phyloP scores from a whole-genome alignment of 306 rosid genomes.

The Canavalia gladiata region DNA sequence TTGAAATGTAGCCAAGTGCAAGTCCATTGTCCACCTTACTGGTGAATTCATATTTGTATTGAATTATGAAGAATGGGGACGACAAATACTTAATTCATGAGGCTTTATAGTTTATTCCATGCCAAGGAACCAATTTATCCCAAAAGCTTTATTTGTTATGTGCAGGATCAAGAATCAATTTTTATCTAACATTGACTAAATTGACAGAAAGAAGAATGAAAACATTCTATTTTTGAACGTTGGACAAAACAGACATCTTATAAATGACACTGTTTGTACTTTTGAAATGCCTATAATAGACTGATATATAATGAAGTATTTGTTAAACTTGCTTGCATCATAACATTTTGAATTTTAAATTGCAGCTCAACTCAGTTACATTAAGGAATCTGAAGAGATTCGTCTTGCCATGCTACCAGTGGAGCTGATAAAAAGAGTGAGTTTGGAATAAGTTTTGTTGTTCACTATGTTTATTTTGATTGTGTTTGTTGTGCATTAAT shows the following conservation, averaged over 20 bases:
- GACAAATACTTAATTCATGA: conserved; percentile 18
- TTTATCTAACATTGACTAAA: neutral
- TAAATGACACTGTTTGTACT: conserved; percentile 23
- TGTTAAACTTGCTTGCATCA: conserved; percentile 29
- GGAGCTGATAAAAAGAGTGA: conserved; percentile 91
- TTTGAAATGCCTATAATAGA: conserved; percentile 20
- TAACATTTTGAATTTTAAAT: conserved; percentile 37
- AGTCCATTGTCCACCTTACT: neutral
- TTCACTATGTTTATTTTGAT: conserved; percentile 19
- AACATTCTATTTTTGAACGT: neutral
- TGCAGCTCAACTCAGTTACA: conserved; percentile 75
- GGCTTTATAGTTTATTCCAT: conserved; percentile 3
- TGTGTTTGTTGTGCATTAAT: conserved; percentile 35
- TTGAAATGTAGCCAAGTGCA: conserved; percentile 6
- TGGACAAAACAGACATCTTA: conserved; percentile 15
- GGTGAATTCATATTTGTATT: conserved; percentile 10
- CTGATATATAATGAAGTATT: conserved; percentile 25
- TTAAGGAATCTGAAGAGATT: conserved; percentile 83
- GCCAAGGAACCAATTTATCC: neutral
- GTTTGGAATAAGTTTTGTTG: conserved; percentile 40
- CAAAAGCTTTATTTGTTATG: conserved; percentile 15
- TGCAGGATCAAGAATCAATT: conserved; percentile 13
- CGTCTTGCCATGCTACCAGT: conserved; percentile 93
- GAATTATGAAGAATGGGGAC: conserved; percentile 2
- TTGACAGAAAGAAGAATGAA: conserved; percentile 10